These are phyloP conservation scores for Sclerotinia subarctica DNA, from an alignment of 2,329 filamentous ascomycete species.

Conservation along the genomic window DNA sequence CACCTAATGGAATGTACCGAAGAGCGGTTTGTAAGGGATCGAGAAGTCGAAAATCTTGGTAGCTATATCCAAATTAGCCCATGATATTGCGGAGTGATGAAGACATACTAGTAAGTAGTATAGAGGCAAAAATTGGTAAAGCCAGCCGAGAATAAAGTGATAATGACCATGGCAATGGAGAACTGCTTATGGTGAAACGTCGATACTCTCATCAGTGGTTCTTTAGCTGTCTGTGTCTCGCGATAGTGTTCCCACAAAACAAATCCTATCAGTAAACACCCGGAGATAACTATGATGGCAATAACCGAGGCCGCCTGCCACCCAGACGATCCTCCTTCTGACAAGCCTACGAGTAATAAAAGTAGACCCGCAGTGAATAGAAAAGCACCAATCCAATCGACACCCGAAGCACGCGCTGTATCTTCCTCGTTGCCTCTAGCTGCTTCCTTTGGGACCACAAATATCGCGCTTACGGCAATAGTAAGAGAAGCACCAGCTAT, in stretches of 20 bases:
- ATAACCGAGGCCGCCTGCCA: conserved; percentile 63
- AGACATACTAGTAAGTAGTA: conserved; percentile 56
- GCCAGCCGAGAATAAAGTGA: conserved; percentile 62
- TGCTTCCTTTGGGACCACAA: conserved; percentile 57
- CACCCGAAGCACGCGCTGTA: conserved; percentile 40
- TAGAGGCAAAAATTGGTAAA: conserved; percentile 69
- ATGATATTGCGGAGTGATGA: background rate
- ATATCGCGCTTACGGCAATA: conserved; percentile 54
- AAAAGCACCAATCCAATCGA: conserved; percentile 66
- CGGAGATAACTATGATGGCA: conserved; percentile 52
- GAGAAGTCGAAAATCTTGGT: conserved; percentile 63
- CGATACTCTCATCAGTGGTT: conserved; percentile 64
- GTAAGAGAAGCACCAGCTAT: conserved; percentile 57
- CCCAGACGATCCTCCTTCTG: conserved; percentile 66
- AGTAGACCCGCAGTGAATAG: conserved; percentile 61
- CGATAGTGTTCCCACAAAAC: conserved; percentile 43
- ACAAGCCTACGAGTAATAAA: conserved; percentile 62
- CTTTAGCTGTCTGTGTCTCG: conserved; percentile 47
- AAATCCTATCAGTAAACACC: conserved; percentile 45
- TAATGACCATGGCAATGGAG: conserved; percentile 60
- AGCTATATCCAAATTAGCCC: conserved; percentile 41
- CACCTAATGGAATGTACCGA: conserved; percentile 64
- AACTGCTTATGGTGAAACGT: conserved; percentile 60
- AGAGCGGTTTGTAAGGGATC: conserved; percentile 63
- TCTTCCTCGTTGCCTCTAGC: conserved; percentile 26